These are phyloP conservation scores for Elsinoe necatrix DNA, from an alignment of 2,329 filamentous ascomycete genomes.

Conservation along the genomic window DNA sequence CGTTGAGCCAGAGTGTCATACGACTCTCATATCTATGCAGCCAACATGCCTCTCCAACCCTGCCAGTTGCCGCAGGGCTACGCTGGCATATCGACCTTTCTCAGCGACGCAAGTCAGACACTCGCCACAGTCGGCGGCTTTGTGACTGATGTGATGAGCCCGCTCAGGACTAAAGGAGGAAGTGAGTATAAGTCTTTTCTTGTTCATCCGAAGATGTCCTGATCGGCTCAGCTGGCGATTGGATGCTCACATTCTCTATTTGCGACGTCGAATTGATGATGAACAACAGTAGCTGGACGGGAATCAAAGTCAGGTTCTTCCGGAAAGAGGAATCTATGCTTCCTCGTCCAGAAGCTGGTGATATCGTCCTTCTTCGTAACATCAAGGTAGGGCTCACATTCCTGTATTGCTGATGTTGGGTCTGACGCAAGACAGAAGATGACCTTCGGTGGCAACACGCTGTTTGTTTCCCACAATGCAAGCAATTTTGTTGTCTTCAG, in stretches of 20 bases:
- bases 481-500: constrained; percentile 1
- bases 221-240: constrained; percentile 17
- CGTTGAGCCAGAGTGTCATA: neutral
- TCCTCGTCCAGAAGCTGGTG: constrained; percentile 43
- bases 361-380: constrained; percentile 55
- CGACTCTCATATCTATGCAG: neutral
- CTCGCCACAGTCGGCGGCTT: constrained; percentile 59
- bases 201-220: neutral
- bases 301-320: constrained; percentile 54
- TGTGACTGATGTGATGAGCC: constrained; percentile 55
- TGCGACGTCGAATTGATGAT: constrained; percentile 27
- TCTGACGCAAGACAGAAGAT: constrained; percentile 1
- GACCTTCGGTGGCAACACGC: neutral
- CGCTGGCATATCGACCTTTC: neutral
- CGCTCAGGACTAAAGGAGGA: constrained; percentile 42
- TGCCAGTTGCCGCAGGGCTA: constrained; percentile 1
- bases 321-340: constrained; percentile 31
- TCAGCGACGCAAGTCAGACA: constrained; percentile 14
- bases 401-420: neutral
- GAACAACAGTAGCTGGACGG: constrained; percentile 26
- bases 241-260: constrained; percentile 31
- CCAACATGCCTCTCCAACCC: neutral
- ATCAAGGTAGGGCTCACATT: constrained; percentile 23
- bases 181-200: constrained; percentile 35
- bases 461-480: neutral